Evolutionary conservation across 83 land plant genomes (phyloP).

Genomic region (Thuja plicata): DNA sequence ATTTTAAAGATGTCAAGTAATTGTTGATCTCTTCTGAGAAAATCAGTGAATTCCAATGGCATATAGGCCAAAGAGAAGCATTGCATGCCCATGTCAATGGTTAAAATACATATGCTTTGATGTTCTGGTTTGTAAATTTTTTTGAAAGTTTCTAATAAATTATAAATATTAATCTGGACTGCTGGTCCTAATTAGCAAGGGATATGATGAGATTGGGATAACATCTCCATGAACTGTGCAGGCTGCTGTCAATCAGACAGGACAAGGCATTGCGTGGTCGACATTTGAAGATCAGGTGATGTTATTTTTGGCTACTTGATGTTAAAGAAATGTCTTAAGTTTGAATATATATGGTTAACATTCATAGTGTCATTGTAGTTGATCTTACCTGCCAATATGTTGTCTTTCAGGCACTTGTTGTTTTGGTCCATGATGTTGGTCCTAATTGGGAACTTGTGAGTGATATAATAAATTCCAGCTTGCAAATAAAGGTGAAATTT

Average conservation of each 20-base stretch:
- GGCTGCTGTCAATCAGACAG: slow-evolving; percentile 54
- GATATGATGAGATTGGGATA: neutral
- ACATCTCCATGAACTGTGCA: slow-evolving; percentile 21
- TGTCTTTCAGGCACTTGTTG: slow-evolving; percentile 82
- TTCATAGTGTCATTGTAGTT: neutral
- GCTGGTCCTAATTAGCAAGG: neutral
- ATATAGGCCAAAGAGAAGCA: neutral
- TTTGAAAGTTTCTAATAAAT: neutral
- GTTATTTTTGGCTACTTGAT: neutral
- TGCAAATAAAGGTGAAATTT: slow-evolving; percentile 79
- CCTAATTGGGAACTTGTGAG: slow-evolving; percentile 97
- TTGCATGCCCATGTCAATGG: neutral
- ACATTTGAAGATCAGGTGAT: slow-evolving; percentile 89
- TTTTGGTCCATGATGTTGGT: slow-evolving; percentile 95
- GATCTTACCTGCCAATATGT: neutral
- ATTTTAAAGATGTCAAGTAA: neutral
- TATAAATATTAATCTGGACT: neutral
- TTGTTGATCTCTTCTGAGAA: slow-evolving; percentile 3
- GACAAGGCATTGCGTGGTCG: slow-evolving; percentile 88
- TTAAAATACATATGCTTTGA: neutral
- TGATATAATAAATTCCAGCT: slow-evolving; percentile 82
- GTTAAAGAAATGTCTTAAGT: neutral
- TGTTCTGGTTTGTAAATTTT: neutral
- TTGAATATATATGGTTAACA: neutral
- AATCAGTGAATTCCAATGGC: neutral